phyloP scores from a whole-genome alignment of 169 alveolate species.

The Perkinsus marinus region DNA sequence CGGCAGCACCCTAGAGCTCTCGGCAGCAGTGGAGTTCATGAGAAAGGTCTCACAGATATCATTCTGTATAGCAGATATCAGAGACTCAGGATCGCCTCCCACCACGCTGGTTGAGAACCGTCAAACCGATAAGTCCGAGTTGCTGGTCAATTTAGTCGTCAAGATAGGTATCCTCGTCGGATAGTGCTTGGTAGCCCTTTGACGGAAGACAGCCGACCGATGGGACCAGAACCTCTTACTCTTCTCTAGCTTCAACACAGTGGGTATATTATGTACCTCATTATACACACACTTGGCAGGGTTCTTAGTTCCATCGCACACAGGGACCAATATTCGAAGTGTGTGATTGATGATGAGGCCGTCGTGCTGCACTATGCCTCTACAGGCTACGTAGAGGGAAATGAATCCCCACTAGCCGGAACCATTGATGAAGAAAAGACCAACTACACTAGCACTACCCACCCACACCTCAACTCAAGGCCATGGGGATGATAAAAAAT shows the following conservation, averaged over 20 bases:
- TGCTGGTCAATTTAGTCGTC: not conserved
- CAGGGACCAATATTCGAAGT: not conserved
- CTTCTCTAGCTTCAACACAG: not conserved
- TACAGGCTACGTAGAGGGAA: not conserved
- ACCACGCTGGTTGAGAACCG: not conserved
- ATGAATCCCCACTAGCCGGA: not conserved
- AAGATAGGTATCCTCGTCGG: not conserved
- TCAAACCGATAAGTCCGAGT: constrained; percentile 4
- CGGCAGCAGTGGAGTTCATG: constrained; percentile 23
- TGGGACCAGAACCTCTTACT: not conserved
- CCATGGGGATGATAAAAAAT: not conserved
- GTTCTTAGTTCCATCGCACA: not conserved
- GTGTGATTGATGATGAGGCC: not conserved
- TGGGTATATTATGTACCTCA: not conserved
- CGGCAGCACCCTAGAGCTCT: constrained; percentile 20
- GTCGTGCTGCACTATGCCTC: not conserved
- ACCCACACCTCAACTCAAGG: not conserved
- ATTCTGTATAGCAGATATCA: constrained; percentile 16
- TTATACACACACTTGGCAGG: not conserved
- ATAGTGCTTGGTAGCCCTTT: not conserved
- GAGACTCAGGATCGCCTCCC: not conserved
- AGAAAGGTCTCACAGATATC: constrained; percentile 33
- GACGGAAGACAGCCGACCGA: not conserved
- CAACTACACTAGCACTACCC: not conserved
- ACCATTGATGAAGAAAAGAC: not conserved